Evolutionary conservation across 352 stramenopile genomes (phyloP), one percentile per base, ranked within the genome.

Genomic region (Hyaloperonospora arabidopsidis): DNA sequence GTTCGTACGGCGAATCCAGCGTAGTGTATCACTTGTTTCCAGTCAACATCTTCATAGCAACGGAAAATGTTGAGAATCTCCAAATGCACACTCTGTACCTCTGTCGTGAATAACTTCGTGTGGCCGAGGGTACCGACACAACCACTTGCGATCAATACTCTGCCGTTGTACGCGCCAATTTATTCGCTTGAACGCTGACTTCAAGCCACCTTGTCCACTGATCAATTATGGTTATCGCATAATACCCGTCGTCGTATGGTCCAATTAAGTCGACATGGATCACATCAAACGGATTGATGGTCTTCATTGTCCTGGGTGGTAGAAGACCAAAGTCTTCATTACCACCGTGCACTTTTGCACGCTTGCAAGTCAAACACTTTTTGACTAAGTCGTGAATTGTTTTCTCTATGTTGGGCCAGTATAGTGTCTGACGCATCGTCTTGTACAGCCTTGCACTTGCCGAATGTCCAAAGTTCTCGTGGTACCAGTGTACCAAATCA

Each of bases 261-360:
- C 22, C 50, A 23, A 57, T 49, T 7, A 57, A 40, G 15, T 57
- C 50, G 4, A 50, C 18, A 22, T 57, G 50, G 5, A 57, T 19
- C 12, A 57, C 11, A 7, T 57, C 32, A 17, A 57, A 57, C 19
- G 19, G 41, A 18, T 50, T 45, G 2, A 50, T 19, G 6, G 18
- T 51, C 14, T 45, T 50, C 6, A 44, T 1, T 0, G 17, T 36
- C 13, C 40, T n/a, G 1, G 50, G 39, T 40, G 19, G 28, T 11
- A 51, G 19, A 15, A 38, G 14, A 2, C 50, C 29, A 14, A 45
- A 57, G 25, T 49, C 25, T 32, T 49, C 23, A 14, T 56, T 56
- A 10, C 39, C 50, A 0, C 50, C 50, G 22, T 57, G 50, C 1
- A 57, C 17, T 19, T 50, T 57, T 12, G 39, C 25, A 3, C 7